phyloP scores from a whole-genome alignment of 2,329 filamentous ascomycete genomes.

The Penicillium sp. region DNA sequence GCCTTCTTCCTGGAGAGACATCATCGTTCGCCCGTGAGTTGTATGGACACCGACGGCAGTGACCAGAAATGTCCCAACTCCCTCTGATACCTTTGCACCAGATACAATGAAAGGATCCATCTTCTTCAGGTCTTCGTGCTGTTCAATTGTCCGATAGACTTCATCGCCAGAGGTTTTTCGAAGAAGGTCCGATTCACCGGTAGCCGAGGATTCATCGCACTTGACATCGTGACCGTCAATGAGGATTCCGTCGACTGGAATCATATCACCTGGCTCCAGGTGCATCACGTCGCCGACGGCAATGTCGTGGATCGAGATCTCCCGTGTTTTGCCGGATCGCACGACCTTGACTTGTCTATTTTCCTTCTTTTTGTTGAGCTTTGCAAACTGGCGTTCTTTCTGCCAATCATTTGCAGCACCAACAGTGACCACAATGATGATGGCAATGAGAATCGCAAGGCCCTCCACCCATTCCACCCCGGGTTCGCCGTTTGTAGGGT shows the following conservation, averaged over 20 bases:
- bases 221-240: constrained; percentile 64
- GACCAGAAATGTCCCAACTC: constrained; percentile 71
- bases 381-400: constrained; percentile 76
- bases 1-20: constrained; percentile 72
- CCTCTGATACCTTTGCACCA: constrained; percentile 72
- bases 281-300: constrained; percentile 71
- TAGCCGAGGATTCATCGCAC: constrained; percentile 72
- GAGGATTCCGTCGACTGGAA: constrained; percentile 69
- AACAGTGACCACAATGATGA: constrained; percentile 71
- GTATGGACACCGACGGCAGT: constrained; percentile 72
- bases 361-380: constrained; percentile 76
- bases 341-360: constrained; percentile 70
- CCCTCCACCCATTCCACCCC: constrained; percentile 79
- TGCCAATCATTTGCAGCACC: constrained; percentile 80
- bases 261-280: constrained; percentile 69
- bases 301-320: constrained; percentile 68
- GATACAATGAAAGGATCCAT: constrained; percentile 79
- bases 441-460: constrained; percentile 73
- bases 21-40: constrained; percentile 72
- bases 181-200: constrained; percentile 71
- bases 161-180: constrained; percentile 65
- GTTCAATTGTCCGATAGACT: constrained; percentile 62
- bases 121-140: constrained; percentile 59
- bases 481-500: constrained; percentile 50
- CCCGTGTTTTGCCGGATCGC: constrained; percentile 68